These are phyloP conservation scores for Pyrenochaeta sp. DNA, from an alignment of 2,329 filamentous ascomycete genomes.

Conservation along the genomic window DNA sequence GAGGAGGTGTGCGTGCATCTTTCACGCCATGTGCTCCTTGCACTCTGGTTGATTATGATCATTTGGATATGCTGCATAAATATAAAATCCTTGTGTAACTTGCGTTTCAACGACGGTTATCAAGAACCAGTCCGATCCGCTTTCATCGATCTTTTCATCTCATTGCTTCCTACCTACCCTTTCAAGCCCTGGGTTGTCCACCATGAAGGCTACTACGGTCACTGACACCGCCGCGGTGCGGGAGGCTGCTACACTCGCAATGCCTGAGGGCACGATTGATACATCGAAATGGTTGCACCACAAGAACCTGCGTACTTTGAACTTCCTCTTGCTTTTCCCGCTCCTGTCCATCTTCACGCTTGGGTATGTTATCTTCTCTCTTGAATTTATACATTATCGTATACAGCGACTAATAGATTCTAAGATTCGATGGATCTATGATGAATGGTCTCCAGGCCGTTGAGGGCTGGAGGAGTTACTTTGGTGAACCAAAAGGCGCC, in stretches of 20 bases:
- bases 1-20: neutral
- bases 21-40: neutral
- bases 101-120: neutral
- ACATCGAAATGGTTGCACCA: constrained; percentile 1
- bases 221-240: neutral
- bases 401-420: no score
- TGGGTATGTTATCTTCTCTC: neutral
- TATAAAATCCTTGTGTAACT: neutral
- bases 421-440: no score
- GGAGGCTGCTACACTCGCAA: neutral
- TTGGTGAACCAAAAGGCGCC: no score
- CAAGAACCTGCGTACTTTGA: constrained; percentile 1
- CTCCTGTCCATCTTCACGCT: constrained; percentile 2
- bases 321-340: constrained; percentile 2
- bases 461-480: no score
- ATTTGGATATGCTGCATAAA: neutral
- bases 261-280: constrained; percentile 3
- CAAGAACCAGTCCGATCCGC: neutral
- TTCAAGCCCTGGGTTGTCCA: neutral
- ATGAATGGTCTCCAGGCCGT: no score
- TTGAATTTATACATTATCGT: no score
- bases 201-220: neutral
- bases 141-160: neutral
- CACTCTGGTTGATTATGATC: neutral
- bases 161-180: neutral